A percentile compares a stretch with the other conserved stretches of the same genome.
These are phyloP conservation scores for Omphalotus olearius DNA, from an alignment of 1,284 basidiomycete species.

Conservation along the genomic window DNA sequence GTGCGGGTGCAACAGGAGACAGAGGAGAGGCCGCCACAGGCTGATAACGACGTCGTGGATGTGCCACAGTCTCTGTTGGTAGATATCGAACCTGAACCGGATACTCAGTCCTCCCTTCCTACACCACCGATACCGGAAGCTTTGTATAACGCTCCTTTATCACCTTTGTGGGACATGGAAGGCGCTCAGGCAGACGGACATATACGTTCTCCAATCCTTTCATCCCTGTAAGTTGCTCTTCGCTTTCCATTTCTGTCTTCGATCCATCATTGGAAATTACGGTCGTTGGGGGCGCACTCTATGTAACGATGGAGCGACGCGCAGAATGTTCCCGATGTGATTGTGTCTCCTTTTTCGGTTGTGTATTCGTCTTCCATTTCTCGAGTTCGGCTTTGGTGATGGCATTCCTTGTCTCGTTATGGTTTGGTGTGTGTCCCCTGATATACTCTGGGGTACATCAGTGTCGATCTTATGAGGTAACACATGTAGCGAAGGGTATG, in stretches of 20 bases:
- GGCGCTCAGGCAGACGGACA: not conserved
- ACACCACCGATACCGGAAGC: constrained; percentile 7
- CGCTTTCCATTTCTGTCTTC: not conserved
- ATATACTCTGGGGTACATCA: not conserved
- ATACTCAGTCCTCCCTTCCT: constrained; percentile 6
- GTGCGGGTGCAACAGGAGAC: not conserved
- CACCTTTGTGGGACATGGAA: not conserved
- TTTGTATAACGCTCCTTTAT: not conserved
- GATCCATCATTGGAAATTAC: not conserved
- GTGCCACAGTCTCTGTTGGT: not conserved
- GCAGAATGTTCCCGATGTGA: not conserved
- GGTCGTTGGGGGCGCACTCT: no score
- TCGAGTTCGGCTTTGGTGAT: not conserved
- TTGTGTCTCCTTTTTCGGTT: not conserved
- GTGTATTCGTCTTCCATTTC: not conserved
- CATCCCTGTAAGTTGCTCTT: constrained; percentile 6
- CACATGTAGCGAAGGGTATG: constrained; percentile 3
- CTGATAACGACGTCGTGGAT: not conserved
- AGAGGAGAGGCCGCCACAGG: not conserved
- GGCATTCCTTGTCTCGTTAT: not conserved
- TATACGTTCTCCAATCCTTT: constrained; percentile 4
- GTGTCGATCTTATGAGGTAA: not conserved
- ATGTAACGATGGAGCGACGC: no score
- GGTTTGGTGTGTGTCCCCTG: not conserved
- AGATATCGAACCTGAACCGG: constrained; percentile 1